Evolutionary conservation across 2,329 filamentous ascomycete genomes (phyloP).

Genomic region (Colletotrichum sp.): DNA sequence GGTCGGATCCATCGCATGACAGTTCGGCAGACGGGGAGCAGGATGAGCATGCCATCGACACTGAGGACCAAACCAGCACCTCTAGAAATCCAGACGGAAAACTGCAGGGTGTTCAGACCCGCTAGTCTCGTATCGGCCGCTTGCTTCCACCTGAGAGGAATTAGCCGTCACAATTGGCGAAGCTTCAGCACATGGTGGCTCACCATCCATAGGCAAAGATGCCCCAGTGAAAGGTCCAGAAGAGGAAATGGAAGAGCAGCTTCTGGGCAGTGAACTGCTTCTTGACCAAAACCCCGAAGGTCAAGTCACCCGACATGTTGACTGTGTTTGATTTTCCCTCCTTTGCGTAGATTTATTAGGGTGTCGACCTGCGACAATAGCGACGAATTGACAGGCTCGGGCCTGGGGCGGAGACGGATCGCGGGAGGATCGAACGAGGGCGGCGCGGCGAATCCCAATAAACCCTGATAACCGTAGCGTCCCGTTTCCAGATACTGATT

Average conservation of each 20-base stretch:
- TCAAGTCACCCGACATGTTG: slow-evolving; percentile 42
- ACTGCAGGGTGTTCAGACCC: slow-evolving; percentile 79
- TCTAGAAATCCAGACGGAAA: slow-evolving; percentile 95
- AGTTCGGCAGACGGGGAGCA: slow-evolving; percentile 94
- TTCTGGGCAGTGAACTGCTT: slow-evolving; percentile 75
- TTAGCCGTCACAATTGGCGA: slow-evolving; percentile 23
- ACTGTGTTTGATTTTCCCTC: slow-evolving; percentile 29
- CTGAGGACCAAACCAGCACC: slow-evolving; percentile 87
- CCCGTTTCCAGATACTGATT: neutral
- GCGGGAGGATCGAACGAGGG: neutral
- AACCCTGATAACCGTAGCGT: neutral
- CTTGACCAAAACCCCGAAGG: slow-evolving; percentile 46
- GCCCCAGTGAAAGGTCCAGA: slow-evolving; percentile 78
- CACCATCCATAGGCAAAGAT: slow-evolving; percentile 90
- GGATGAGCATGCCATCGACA: slow-evolving; percentile 84
- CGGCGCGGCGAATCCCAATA: neutral
- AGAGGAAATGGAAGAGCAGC: slow-evolving; percentile 79
- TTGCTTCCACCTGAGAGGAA: slow-evolving; percentile 76
- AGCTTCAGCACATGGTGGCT: slow-evolving; percentile 31
- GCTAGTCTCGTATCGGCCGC: slow-evolving; percentile 69
- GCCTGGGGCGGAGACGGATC: slow-evolving; percentile 16
- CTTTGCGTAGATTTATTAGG: slow-evolving; percentile 18
- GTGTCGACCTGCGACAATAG: slow-evolving; percentile 63
- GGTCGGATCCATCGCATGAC: slow-evolving; percentile 84
- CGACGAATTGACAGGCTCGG: slow-evolving; percentile 26